Conservation (phyloP, 257 asterid species). For the Henckelia pumila region DNA sequence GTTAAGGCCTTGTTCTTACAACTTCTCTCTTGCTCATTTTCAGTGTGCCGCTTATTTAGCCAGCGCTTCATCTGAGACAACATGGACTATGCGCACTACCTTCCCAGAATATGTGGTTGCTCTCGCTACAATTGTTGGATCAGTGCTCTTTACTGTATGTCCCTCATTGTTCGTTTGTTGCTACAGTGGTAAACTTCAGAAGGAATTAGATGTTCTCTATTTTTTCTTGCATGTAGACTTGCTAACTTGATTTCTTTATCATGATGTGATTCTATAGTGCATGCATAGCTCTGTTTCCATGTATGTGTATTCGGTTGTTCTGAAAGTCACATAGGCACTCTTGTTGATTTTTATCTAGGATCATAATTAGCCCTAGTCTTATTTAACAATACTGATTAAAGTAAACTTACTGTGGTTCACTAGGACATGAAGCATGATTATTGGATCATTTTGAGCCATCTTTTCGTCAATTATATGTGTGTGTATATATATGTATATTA, state of each 20-base stretch:
- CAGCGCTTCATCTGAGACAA: conserved; percentile 75
- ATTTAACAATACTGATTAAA: too few relatives aligned
- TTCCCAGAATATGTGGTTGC: conserved; percentile 99
- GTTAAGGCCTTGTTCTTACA: conserved; percentile 23
- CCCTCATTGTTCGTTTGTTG: conserved; percentile 15
- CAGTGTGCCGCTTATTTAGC: conserved; percentile 88
- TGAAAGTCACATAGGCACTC: too few relatives aligned
- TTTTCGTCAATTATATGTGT: too few relatives aligned
- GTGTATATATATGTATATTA: too few relatives aligned
- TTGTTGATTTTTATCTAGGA: neutral
- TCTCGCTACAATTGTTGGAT: conserved; percentile 90
- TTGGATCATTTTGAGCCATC: too few relatives aligned
- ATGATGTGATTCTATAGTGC: too few relatives aligned
- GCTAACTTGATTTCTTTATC: too few relatives aligned
- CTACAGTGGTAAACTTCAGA: neutral
- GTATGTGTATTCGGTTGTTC: too few relatives aligned
- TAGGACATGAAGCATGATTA: too few relatives aligned
- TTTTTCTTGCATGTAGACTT: neutral
- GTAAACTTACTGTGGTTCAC: too few relatives aligned
- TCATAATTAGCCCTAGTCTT: too few relatives aligned
- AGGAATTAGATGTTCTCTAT: conserved; percentile 11
- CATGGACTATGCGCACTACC: conserved; percentile 91
- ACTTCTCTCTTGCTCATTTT: conserved; percentile 20
- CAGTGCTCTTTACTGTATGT: conserved; percentile 87
- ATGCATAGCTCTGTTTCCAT: too few relatives aligned